A percentile compares a stretch with the other conserved stretches of the same genome.
Conservation (phyloP, 2,329 filamentous ascomycete species). For the Coniochaeta ligniaria region DNA sequence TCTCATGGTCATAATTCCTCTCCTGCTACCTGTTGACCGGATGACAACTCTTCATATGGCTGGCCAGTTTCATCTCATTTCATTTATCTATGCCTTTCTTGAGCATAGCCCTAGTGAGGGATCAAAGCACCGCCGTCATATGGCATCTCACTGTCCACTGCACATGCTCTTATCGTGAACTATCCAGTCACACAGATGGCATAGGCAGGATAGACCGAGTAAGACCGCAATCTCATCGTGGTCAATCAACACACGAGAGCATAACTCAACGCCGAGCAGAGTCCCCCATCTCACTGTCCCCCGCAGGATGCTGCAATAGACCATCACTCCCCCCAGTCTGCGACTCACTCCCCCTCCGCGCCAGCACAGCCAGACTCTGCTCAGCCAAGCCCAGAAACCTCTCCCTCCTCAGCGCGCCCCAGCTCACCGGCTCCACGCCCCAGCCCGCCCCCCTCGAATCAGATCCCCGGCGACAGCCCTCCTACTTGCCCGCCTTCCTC, state of each 20-base stretch:
- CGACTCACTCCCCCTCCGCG: not conserved
- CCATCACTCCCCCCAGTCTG: not conserved
- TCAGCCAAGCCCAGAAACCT: not conserved
- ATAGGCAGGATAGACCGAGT: too few relatives aligned
- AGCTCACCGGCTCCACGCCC: not conserved
- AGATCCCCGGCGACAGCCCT: not conserved
- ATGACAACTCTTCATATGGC: not conserved
- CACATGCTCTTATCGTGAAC: not conserved
- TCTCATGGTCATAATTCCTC: not conserved
- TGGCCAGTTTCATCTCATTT: not conserved
- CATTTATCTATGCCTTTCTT: not conserved
- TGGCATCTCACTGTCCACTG: not conserved
- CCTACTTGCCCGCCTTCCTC: slow-evolving; percentile 27
- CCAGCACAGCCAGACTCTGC: not conserved
- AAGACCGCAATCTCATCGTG: not conserved
- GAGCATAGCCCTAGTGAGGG: not conserved
- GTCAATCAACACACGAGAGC: not conserved
- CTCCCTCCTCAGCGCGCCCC: not conserved
- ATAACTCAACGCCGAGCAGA: not conserved
- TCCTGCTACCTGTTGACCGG: too few relatives aligned
- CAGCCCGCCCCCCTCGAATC: too few relatives aligned
- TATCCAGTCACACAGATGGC: not conserved
- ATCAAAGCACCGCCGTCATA: not conserved
- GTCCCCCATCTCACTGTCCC: not conserved
- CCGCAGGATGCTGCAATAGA: not conserved